Evolutionary conservation across 495 filamentous ascomycete genomes (phyloP), one percentile per base, ranked within the genome.

Genomic region (Xeromyces bisporus): DNA sequence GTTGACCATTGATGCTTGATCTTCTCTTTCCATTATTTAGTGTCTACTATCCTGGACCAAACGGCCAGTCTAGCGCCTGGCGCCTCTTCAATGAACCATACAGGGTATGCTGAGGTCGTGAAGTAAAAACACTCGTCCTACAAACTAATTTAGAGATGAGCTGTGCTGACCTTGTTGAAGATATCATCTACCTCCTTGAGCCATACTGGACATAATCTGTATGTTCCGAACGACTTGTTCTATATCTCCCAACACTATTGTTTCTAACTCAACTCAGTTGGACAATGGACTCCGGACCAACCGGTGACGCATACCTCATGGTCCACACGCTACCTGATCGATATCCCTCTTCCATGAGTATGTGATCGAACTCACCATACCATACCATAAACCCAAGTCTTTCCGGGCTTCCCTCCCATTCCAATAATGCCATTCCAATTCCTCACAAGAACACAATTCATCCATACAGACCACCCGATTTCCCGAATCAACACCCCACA

Each of bases 161-260:
- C n/a, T 3, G 18, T 14, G 28, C 28, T 29, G 17, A 12, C 18
- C 15, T 21, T 15, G 7, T 13, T 27, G 10, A 30, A 62, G 58
- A 28, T 62, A 13, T 53, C 56, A 5, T 62, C 58, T 2, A 35
- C 60, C 12, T 60, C 54, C 3, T 16, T 60, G 14, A 55, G 58
- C 20, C 49, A 47, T n/a, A 55, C 58, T 4, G 54, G 52, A 3
- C 50, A 50, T 29, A 25, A 60, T 2, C 28, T 62, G 58, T 60
- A 44, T 34, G 56, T 13, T 11, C 32, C n/a, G n/a, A n/a, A n/a
- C n/a, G n/a, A n/a, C n/a, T n/a, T n/a, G n/a, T n/a, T n/a, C n/a
- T n/a, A n/a, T n/a, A n/a, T n/a, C n/a, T n/a, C n/a, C n/a, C n/a
- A n/a, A n/a, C n/a, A n/a, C n/a, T n/a, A n/a, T n/a, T n/a, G n/a